A percentile compares a stretch with the other conserved stretches of the same genome.
These are phyloP conservation scores for Noccaea caerulescens DNA, from an alignment of 345 rosid genomes.

Conservation along the genomic window DNA sequence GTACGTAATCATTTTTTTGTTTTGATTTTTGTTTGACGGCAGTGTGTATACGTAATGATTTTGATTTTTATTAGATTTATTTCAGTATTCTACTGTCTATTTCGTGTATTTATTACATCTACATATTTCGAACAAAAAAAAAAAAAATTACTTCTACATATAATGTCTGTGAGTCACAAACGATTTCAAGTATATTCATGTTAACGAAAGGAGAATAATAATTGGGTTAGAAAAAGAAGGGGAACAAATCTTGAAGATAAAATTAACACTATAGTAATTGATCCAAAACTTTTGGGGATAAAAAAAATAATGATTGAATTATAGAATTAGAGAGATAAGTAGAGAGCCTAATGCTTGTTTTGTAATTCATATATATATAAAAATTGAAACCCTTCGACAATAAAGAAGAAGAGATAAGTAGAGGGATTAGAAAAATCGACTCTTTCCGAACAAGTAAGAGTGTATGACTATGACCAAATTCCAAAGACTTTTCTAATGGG, in stretches of 20 bases:
- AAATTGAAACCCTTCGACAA: no score
- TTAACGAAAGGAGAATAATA: neutral
- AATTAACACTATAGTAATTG: no score
- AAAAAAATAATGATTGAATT: no score
- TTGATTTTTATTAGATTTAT: neutral
- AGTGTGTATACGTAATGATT: constrained; percentile 25
- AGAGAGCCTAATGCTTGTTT: no score
- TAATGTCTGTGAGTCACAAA: constrained; percentile 7
- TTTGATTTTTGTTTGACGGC: neutral
- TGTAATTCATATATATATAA: no score
- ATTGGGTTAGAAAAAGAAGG: neutral
- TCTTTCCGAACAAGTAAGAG: constrained; percentile 15
- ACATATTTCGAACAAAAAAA: neutral
- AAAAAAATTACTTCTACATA: no score
- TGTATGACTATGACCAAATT: constrained; percentile 31
- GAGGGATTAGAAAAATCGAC: constrained; percentile 1
- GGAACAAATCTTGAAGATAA: neutral
- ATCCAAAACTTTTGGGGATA: no score
- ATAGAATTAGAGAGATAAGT: no score
- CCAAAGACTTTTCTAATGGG: constrained; percentile 11
- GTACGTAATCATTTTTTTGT: constrained; percentile 28
- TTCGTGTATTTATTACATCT: constrained; percentile 8
- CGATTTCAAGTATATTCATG: constrained; percentile 9
- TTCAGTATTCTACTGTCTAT: constrained; percentile 1
- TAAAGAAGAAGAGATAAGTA: no score